These are phyloP conservation scores for Xylaria sp. DNA, from an alignment of 2,329 filamentous ascomycete genomes.

Conservation along the genomic window DNA sequence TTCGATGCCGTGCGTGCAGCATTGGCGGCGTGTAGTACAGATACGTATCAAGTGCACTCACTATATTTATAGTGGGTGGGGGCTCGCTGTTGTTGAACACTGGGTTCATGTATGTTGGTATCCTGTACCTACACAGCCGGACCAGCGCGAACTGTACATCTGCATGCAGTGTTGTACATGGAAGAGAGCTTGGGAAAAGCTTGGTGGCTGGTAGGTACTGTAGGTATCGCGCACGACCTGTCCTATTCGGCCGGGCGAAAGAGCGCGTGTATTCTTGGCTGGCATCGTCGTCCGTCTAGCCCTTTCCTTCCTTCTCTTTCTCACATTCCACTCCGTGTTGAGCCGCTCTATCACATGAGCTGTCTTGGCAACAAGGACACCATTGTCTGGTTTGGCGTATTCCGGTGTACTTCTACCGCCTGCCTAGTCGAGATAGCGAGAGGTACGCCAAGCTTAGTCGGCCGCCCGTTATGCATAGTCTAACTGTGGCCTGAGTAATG, in stretches of 20 bases:
- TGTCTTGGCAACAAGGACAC: constrained; percentile 12
- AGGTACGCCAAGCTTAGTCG: constrained; percentile 9
- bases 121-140: no score
- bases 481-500: not conserved
- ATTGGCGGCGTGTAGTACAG: no score
- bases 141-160: not conserved
- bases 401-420: constrained; percentile 13
- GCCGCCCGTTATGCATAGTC: not conserved
- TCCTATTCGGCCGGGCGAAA: constrained; percentile 8
- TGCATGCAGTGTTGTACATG: constrained; percentile 10
- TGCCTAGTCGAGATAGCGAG: constrained; percentile 6
- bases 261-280: constrained; percentile 19
- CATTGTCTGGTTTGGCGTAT: constrained; percentile 3
- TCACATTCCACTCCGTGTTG: constrained; percentile 15
- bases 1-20: no score
- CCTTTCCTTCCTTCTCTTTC: not conserved
- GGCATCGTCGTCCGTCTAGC: not conserved
- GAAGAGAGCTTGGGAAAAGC: not conserved
- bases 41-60: not conserved
- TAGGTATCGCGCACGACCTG: constrained; percentile 1
- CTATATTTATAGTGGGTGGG: not conserved
- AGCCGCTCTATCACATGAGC: constrained; percentile 22
- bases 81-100: not conserved
- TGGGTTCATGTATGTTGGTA: not conserved
- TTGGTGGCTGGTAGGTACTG: not conserved